phyloP scores from a whole-genome alignment of 129 eudicot genomes.

The Erigeron canadensis region DNA sequence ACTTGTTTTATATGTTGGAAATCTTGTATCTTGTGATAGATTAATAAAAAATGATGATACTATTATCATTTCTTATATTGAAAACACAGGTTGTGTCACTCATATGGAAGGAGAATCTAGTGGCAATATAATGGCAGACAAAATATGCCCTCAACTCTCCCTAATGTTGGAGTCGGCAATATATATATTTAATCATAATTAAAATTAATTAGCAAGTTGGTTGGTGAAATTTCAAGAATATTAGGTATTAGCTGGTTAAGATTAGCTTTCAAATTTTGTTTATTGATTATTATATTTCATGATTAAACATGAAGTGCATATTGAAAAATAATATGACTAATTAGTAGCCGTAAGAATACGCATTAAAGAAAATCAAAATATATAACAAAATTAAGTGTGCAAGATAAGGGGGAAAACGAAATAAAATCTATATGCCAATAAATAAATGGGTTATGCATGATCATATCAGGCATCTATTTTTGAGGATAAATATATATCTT shows the following conservation, averaged over 20 bases:
- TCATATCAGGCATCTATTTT: too few relatives aligned
- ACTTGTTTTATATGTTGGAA: too few relatives aligned
- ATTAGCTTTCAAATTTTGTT: slow-evolving; percentile 17
- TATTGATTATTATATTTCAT: neutral
- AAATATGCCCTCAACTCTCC: slow-evolving; percentile 41
- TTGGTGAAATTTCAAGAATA: slow-evolving; percentile 30
- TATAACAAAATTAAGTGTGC: too few relatives aligned
- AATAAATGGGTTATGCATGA: too few relatives aligned
- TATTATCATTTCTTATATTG: too few relatives aligned
- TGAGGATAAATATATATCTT: too few relatives aligned
- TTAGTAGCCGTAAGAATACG: too few relatives aligned
- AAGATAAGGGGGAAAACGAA: too few relatives aligned
- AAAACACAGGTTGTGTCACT: slow-evolving; percentile 20
- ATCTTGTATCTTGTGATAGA: too few relatives aligned
- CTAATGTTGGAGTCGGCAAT: slow-evolving; percentile 37
- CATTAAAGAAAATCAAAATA: too few relatives aligned
- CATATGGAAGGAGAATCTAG: slow-evolving; percentile 54
- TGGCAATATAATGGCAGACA: slow-evolving; percentile 93
- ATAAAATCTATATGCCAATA: too few relatives aligned
- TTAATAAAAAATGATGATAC: neutral
- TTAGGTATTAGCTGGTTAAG: slow-evolving; percentile 37
- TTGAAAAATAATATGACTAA: too few relatives aligned
- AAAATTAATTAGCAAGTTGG: slow-evolving; percentile 26
- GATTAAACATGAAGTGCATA: neutral
- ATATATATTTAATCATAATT: slow-evolving; percentile 4